Percentiles rank a stretch among this genome's conserved stretches.
Conservation (phyloP, 192 early-diverging fungal species). For the Linnemannia hyalina region DNA sequence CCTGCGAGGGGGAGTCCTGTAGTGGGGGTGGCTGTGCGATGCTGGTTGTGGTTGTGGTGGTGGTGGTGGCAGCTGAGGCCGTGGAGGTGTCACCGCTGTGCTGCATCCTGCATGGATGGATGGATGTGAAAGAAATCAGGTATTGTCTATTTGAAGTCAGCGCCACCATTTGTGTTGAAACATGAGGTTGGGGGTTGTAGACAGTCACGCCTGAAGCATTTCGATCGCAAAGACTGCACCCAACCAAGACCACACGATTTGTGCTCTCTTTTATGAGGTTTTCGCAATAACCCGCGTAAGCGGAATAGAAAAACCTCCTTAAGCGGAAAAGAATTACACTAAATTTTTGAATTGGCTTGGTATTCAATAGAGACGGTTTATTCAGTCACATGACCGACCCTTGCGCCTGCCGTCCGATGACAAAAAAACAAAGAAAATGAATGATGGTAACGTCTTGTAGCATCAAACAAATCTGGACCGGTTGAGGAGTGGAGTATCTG, state of each 20-base stretch:
- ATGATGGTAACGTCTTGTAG: too few relatives aligned
- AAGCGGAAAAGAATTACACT: too few relatives aligned
- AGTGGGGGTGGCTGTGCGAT: neutral
- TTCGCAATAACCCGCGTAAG: too few relatives aligned
- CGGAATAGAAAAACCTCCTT: too few relatives aligned
- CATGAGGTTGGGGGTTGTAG: neutral
- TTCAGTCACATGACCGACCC: too few relatives aligned
- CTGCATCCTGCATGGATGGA: neutral
- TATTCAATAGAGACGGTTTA: too few relatives aligned
- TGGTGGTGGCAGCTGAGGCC: neutral
- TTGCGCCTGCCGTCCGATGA: too few relatives aligned
- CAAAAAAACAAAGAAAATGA: too few relatives aligned
- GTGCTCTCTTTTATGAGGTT: too few relatives aligned
- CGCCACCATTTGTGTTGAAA: neutral
- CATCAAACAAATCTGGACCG: too few relatives aligned
- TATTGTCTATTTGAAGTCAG: neutral
- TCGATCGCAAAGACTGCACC: neutral
- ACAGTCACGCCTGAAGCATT: neutral
- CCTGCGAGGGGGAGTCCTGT: conserved; percentile 16
- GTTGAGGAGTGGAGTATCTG: too few relatives aligned
- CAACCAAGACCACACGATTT: neutral
- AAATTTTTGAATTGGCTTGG: too few relatives aligned
- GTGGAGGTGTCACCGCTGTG: neutral
- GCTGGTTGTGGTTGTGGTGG: neutral
- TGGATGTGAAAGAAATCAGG: neutral